A percentile compares a stretch with the other conserved stretches of the same genome.
phyloP scores from a whole-genome alignment of 129 eudicot species.

The Sambucus nigra region DNA sequence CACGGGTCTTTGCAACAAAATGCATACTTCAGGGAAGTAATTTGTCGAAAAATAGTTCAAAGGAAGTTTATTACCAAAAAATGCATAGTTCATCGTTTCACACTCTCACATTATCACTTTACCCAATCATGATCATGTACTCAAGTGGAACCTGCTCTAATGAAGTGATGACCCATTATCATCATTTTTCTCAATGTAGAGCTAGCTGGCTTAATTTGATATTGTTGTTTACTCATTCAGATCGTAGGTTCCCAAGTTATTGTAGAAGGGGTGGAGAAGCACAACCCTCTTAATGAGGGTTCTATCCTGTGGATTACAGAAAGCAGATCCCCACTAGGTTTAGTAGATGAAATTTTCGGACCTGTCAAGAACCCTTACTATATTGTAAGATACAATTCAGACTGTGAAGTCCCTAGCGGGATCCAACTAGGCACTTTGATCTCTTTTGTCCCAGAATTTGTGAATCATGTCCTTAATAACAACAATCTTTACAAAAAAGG shows the following conservation, averaged over 20 bases:
- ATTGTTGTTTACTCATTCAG: constrained; percentile 21
- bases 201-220: neutral
- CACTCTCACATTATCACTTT: too few species aligned
- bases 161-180: neutral
- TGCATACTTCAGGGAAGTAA: too few species aligned
- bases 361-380: constrained; percentile 92
- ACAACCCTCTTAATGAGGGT: constrained; percentile 71
- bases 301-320: constrained; percentile 86
- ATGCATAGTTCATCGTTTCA: too few species aligned
- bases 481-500: constrained; percentile 69
- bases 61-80: too few species aligned
- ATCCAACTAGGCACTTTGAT: constrained; percentile 53
- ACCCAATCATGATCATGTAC: too few species aligned
- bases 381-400: constrained; percentile 64
- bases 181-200: neutral
- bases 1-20: too few species aligned
- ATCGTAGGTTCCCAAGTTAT: constrained; percentile 70
- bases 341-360: constrained; percentile 80
- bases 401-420: constrained; percentile 62
- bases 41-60: too few species aligned
- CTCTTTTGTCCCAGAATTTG: constrained; percentile 79
- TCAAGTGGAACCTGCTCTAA: too few species aligned
- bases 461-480: constrained; percentile 52
- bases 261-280: constrained; percentile 77
- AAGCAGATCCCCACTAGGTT: constrained; percentile 66